Evolutionary conservation across 768 basidiomycete species (phyloP).

Genomic region (Termitomyces sp.): DNA sequence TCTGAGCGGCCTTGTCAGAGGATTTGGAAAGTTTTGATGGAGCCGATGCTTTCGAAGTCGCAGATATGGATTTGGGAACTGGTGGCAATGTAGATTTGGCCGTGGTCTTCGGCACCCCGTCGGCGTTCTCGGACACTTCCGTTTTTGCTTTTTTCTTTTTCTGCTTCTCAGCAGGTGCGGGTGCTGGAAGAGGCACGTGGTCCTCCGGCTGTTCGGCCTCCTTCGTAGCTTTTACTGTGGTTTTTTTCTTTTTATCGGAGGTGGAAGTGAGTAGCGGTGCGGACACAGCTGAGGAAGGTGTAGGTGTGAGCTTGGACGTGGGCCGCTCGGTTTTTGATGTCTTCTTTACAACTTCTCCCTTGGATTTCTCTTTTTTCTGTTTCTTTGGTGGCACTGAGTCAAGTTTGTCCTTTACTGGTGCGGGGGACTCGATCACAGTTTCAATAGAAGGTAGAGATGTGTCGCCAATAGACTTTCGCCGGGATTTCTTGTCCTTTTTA

Average conservation of each 20-base stretch:
- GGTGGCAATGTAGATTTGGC: not conserved
- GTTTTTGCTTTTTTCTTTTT: not conserved
- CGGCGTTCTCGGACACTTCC: not conserved
- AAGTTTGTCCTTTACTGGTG: slow-evolving; percentile 4
- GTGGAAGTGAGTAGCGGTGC: not conserved
- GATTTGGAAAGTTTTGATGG: slow-evolving; percentile 1
- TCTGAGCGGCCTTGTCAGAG: slow-evolving; percentile 12
- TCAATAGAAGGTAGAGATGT: not conserved
- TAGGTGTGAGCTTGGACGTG: not conserved
- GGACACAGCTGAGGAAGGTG: not conserved
- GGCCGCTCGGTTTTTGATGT: not conserved
- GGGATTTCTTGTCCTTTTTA: slow-evolving; percentile 19
- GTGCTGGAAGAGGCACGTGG: not conserved
- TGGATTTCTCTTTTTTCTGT: slow-evolving; percentile 8
- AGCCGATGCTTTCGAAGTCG: slow-evolving; percentile 4
- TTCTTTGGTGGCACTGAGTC: slow-evolving; percentile 3
- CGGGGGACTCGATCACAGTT: slow-evolving; percentile 8
- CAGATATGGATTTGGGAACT: slow-evolving; percentile 4
- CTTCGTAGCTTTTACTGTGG: not conserved
- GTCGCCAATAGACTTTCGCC: slow-evolving; percentile 17
- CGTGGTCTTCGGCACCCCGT: not conserved
- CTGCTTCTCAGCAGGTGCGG: not conserved
- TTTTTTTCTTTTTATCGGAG: not conserved
- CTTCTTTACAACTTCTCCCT: not conserved
- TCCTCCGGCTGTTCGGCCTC: not conserved